These are phyloP conservation scores for Odontarrhena argentea DNA, from an alignment of 345 rosid genomes.

Conservation along the genomic window DNA sequence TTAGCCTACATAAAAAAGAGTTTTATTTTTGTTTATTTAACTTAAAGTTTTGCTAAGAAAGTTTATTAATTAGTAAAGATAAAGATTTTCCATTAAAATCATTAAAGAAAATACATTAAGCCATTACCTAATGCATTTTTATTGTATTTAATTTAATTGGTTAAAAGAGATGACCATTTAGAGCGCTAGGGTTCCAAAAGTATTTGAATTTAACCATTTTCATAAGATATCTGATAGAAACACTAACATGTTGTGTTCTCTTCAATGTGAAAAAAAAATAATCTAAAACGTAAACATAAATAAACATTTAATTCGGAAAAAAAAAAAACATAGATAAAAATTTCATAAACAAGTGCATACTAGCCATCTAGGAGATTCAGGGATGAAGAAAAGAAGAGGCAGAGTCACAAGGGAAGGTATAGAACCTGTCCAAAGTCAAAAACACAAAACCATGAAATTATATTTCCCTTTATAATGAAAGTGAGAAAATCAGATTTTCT, in stretches of 20 bases:
- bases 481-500: background rate
- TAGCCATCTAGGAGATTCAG: constrained; percentile 45
- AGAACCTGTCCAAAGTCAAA: constrained; percentile 25
- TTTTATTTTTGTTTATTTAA: background rate
- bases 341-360: constrained; percentile 12
- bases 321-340: no score
- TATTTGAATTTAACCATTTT: background rate
- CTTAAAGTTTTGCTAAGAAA: background rate
- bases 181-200: background rate
- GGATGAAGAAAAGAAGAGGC: constrained; percentile 44
- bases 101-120: background rate
- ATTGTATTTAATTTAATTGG: background rate
- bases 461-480: constrained; percentile 9
- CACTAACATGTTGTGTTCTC: background rate
- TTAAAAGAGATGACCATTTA: no score
- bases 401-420: constrained; percentile 26
- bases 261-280: background rate
- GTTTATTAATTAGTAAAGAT: background rate
- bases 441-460: background rate
- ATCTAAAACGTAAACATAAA: background rate
- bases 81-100: no score
- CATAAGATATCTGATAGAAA: background rate
- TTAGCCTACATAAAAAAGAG: constrained; percentile 30
- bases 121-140: background rate
- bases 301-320: no score